A percentile compares a stretch with the other conserved stretches of the same genome.
phyloP scores from a whole-genome alignment of 2,329 filamentous ascomycete genomes.

The Rhytidhysteron rufulum region DNA sequence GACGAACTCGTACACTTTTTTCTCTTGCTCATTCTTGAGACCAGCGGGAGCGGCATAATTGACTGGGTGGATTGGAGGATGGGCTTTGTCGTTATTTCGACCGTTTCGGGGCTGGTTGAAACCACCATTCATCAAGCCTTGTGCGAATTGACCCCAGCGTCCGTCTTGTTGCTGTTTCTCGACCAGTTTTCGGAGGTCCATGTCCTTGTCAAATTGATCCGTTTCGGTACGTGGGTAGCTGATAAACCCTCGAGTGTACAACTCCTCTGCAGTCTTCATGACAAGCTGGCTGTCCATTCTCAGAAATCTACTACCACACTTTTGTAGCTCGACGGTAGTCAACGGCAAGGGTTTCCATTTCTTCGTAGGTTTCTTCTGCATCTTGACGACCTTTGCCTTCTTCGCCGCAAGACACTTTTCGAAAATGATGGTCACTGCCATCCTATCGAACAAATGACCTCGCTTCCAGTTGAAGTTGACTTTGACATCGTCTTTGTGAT shows the following conservation, averaged over 20 bases:
- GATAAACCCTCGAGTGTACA: conserved; percentile 95
- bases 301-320: conserved; percentile 84
- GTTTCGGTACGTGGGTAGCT: conserved; percentile 98
- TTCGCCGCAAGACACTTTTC: conserved; percentile 78
- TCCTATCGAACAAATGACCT: conserved; percentile 81
- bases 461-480: conserved; percentile 84
- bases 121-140: conserved; percentile 66
- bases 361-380: conserved; percentile 84
- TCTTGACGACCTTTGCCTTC: conserved; percentile 74
- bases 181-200: conserved; percentile 75
- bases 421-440: conserved; percentile 74
- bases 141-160: conserved; percentile 78
- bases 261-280: conserved; percentile 77
- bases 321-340: conserved; percentile 94
- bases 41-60: conserved; percentile 66
- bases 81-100: conserved; percentile 89
- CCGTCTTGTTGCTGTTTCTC: conserved; percentile 77
- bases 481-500: conserved; percentile 71
- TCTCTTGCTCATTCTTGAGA: conserved; percentile 64
- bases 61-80: conserved; percentile 94
- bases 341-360: conserved; percentile 93
- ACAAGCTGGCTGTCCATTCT: conserved; percentile 88
- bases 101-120: conserved; percentile 82
- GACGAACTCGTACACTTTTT: conserved; percentile 86
- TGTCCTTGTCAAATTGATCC: conserved; percentile 87